Base-by-base conservation (phyloP, 495 filamentous ascomycete genomes). In the Penicillium maclennaniae region DNA sequence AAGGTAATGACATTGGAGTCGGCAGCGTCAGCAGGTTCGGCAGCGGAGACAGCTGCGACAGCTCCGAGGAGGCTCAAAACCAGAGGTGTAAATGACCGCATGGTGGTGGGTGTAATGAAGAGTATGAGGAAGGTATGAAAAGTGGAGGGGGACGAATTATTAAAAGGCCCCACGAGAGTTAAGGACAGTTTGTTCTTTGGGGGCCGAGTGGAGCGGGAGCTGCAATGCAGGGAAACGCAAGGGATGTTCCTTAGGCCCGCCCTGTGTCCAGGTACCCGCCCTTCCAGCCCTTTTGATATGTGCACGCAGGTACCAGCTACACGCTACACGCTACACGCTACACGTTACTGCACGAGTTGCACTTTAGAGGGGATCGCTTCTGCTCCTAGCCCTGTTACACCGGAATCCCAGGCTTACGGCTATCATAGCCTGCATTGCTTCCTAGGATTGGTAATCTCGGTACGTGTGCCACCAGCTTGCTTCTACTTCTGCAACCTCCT, bases 1-100 rank as follows among this genome's bases (percentile, higher is more conserved):
- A 99, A 74, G 31, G 88, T 81, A 55, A 85, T 75, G 39, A 98
- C 93, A 67, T 97, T 64, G 17, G 61, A 62, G 28, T 79, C 78
- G 12, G 78, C 79, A 31, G 77, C 73, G 49, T 76, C 75, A 26
- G 49, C 57, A 28, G 60, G 44, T 44, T 81, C 79, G 19, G 80
- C 71, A 40, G 87, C 87, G 50, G 85, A 85, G 51, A 75, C 82
- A n/a, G 82, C 67, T 25, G 81, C 78, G 36, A 78, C 72, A 59
- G 80, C 80, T 53, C 80, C 80, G 23, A 83, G 66, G 49, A 89
- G 78, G 68, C 73, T 73, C 56, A 89, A 72, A 68, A 80, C 79
- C 57, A 76, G 61, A 54, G 73, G 78, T 61, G 68, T 67, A 62
- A 82, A 79, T 47, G 74, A 80, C 52, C 79, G 76, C 84, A 87